Evolutionary conservation across 2,329 filamentous ascomycete species (phyloP), one percentile per base, ranked within the genome.

Genomic region (Arthroderma sp.): DNA sequence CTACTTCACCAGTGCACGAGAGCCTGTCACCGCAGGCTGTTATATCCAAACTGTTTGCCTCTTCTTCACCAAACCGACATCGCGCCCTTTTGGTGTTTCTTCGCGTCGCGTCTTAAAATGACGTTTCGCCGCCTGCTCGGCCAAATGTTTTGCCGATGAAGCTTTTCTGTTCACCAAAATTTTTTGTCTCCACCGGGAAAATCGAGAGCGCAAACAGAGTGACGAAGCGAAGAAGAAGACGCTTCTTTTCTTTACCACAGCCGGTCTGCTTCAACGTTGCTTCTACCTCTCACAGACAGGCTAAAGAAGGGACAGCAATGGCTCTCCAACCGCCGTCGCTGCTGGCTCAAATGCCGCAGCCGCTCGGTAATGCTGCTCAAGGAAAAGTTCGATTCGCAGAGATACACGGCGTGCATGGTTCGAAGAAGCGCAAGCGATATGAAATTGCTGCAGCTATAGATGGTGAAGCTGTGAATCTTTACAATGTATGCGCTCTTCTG

Each of bases 381-480:
- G 64, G 64, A 31, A 61, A 65, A 46, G 62, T 61, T 33, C 59
- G 59, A 30, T 61, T 68, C 50, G 61, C 62, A 32, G 63, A 67
- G 49, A 74, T 79, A 38, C 70, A 69, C 59, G 71, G 73, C 52
- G 59, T 78, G 44, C 66, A 66, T 47, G 69, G 71, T 43, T 67
- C 70, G 36, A 74, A 70, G 60, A 79, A 77, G 61, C 70, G 74
- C 57, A 79, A 80, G 63, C 66, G 77, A 57, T 72, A 77, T 53
- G 77, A 81, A 55, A 66, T 80, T 42, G 74, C 68, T 30, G 69
- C 77, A 15, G 74, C 69, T 1, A 64, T 79, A 9, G 75, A 80
- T 56, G 75, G 76, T 34, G 75, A 80, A 56, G 72, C 73, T 29
- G 62, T 81, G 41, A 78, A 73, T 50, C 71, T 81, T 32, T 80